These are phyloP conservation scores for Trametes hirsuta DNA, from an alignment of 1,284 basidiomycete species.

Conservation along the genomic window DNA sequence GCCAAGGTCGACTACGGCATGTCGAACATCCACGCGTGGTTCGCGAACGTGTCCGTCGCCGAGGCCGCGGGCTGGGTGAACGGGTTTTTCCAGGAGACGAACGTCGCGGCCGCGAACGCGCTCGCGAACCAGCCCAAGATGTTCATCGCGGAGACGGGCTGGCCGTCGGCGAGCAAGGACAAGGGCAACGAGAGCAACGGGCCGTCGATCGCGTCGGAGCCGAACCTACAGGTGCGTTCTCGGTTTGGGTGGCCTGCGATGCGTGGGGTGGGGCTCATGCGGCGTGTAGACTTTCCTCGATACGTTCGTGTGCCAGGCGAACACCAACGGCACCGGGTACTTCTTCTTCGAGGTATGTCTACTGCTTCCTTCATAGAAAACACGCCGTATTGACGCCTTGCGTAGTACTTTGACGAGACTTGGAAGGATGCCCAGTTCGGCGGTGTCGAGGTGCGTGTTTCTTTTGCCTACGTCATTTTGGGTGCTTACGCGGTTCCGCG, in stretches of 20 bases:
- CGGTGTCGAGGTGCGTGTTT: constrained; percentile 74
- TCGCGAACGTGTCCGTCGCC: constrained; percentile 71
- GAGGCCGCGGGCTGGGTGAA: constrained; percentile 72
- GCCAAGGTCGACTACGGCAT: constrained; percentile 74
- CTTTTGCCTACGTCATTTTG: background rate
- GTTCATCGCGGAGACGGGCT: constrained; percentile 93
- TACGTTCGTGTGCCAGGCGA: constrained; percentile 88
- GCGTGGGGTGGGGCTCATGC: background rate
- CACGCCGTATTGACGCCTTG: background rate
- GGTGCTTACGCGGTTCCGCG: constrained; percentile 16
- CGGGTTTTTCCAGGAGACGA: constrained; percentile 59
- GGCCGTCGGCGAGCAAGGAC: constrained; percentile 79
- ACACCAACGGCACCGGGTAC: constrained; percentile 79
- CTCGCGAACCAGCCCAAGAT: constrained; percentile 72
- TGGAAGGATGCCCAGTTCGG: constrained; percentile 84
- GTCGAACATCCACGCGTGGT: constrained; percentile 88
- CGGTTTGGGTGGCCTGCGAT: background rate
- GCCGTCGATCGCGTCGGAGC: constrained; percentile 65
- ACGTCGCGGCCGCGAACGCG: constrained; percentile 53
- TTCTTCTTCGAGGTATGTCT: constrained; percentile 77
- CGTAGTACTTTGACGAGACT: constrained; percentile 78
- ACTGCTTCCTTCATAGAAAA: background rate
- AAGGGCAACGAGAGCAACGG: constrained; percentile 62
- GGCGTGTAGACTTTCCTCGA: constrained; percentile 64
- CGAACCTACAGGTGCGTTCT: constrained; percentile 55